Conservation (phyloP, 495 filamentous ascomycete genomes). For the Talaromyces borbonicus region DNA sequence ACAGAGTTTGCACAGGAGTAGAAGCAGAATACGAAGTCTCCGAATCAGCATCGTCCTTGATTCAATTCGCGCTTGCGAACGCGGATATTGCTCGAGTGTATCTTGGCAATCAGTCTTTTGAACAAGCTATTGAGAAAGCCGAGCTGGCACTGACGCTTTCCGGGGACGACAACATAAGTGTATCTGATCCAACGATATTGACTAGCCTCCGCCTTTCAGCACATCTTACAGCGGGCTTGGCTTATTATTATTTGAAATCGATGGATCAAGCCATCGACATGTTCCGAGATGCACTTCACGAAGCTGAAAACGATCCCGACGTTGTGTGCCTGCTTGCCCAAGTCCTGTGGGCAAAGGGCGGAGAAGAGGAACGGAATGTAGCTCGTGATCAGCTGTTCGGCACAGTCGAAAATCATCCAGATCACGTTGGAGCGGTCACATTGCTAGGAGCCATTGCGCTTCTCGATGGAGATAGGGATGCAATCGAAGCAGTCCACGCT, state of each 20-base stretch:
- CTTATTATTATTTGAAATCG: slow-evolving; percentile 57
- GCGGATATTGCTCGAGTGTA: slow-evolving; percentile 73
- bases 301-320: slow-evolving; percentile 69
- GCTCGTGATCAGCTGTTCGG: slow-evolving; percentile 75
- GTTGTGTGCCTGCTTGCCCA: slow-evolving; percentile 82
- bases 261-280: slow-evolving; percentile 60
- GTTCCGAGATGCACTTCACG: slow-evolving; percentile 73
- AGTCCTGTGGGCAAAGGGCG: slow-evolving; percentile 85
- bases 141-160: slow-evolving; percentile 64
- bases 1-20: slow-evolving; percentile 51
- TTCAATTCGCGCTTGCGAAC: slow-evolving; percentile 72
- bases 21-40: slow-evolving; percentile 77
- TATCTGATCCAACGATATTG: slow-evolving; percentile 47
- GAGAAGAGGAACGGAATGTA: slow-evolving; percentile 58
- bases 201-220: slow-evolving; percentile 66
- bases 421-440: slow-evolving; percentile 66
- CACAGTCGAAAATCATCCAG: slow-evolving; percentile 57
- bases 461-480: slow-evolving; percentile 67
- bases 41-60: slow-evolving; percentile 62
- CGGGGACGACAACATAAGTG: slow-evolving; percentile 42
- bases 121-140: slow-evolving; percentile 59
- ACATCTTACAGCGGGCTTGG: slow-evolving; percentile 77
- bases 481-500: slow-evolving; percentile 66
- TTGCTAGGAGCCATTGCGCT: slow-evolving; percentile 76
- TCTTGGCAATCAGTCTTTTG: slow-evolving; percentile 55